phyloP scores from a whole-genome alignment of 179 eudicot genomes.

The Beta macrorhiza region DNA sequence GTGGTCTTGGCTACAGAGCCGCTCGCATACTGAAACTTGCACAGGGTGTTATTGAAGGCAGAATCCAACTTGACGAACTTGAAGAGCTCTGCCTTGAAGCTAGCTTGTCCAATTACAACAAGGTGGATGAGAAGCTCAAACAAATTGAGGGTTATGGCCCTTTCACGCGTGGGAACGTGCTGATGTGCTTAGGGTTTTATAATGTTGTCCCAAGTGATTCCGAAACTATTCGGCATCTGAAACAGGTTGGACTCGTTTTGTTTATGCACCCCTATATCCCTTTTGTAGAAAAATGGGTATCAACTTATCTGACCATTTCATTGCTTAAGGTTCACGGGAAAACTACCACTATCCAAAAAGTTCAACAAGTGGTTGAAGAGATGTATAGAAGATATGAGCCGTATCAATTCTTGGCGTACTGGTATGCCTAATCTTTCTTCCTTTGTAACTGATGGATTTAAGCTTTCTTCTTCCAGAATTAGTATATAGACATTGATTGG shows the following conservation, averaged over 20 bases:
- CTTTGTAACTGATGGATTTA: background rate
- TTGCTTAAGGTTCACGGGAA: slow-evolving; percentile 59
- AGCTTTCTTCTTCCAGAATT: background rate
- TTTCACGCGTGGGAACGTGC: slow-evolving; percentile 68
- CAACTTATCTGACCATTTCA: background rate
- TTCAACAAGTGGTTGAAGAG: slow-evolving; percentile 49
- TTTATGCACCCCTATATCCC: background rate
- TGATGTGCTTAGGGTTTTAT: slow-evolving; percentile 87
- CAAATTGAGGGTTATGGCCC: slow-evolving; percentile 76
- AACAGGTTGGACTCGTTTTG: slow-evolving; percentile 46
- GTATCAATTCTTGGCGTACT: slow-evolving; percentile 78
- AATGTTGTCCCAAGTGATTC: slow-evolving; percentile 75
- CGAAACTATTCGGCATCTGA: slow-evolving; percentile 80
- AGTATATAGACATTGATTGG: background rate
- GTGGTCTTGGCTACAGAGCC: slow-evolving; percentile 82
- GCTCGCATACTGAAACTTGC: slow-evolving; percentile 69
- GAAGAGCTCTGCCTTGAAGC: slow-evolving; percentile 49
- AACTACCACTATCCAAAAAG: slow-evolving; percentile 42
- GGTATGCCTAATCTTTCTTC: slow-evolving; percentile 34
- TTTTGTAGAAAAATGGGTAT: background rate
- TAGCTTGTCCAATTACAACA: slow-evolving; percentile 44
- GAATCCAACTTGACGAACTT: slow-evolving; percentile 48
- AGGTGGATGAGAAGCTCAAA: slow-evolving; percentile 54
- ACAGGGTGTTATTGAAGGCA: slow-evolving; percentile 53
- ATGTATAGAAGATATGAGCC: slow-evolving; percentile 65